These are phyloP conservation scores for Adansonia digitata DNA, from an alignment of 345 rosid genomes.

Conservation along the genomic window DNA sequence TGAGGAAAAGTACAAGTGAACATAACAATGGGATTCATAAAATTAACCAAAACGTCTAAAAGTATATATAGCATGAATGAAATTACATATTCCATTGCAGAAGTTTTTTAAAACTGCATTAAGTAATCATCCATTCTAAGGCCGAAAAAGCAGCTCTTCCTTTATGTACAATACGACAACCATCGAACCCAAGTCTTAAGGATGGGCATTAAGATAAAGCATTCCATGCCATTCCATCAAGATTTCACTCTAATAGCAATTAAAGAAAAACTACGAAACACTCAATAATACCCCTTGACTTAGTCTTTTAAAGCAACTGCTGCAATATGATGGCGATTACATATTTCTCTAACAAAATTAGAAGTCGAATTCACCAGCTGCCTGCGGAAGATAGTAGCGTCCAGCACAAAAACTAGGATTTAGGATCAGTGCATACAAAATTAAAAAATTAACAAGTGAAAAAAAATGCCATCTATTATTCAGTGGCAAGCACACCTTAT, in stretches of 20 bases:
- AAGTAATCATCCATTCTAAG: slow-evolving; percentile 21
- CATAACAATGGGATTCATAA: background rate
- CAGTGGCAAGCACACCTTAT: slow-evolving; percentile 49
- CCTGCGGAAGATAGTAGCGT: slow-evolving; percentile 42
- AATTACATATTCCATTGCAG: slow-evolving; percentile 6
- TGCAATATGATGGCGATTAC: slow-evolving; percentile 10
- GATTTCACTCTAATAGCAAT: slow-evolving; percentile 23
- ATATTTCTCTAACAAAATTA: slow-evolving; percentile 36
- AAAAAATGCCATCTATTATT: background rate
- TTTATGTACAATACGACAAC: slow-evolving; percentile 63
- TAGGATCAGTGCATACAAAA: background rate
- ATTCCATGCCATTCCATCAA: slow-evolving; percentile 22
- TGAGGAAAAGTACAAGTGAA: background rate
- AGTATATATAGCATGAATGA: background rate
- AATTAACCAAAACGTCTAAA: background rate
- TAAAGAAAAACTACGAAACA: slow-evolving; percentile 25
- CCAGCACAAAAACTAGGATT: background rate
- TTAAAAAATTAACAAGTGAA: background rate
- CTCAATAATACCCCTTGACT: slow-evolving; percentile 11
- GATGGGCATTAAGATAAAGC: background rate
- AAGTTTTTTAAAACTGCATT: background rate
- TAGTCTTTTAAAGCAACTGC: slow-evolving; percentile 12
- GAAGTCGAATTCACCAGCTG: slow-evolving; percentile 90
- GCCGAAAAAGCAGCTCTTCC: slow-evolving; percentile 34
- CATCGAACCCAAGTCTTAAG: slow-evolving; percentile 17